Base-by-base conservation (phyloP, 2,329 filamentous ascomycete genomes). In the Plectosphaerella plurivora region DNA sequence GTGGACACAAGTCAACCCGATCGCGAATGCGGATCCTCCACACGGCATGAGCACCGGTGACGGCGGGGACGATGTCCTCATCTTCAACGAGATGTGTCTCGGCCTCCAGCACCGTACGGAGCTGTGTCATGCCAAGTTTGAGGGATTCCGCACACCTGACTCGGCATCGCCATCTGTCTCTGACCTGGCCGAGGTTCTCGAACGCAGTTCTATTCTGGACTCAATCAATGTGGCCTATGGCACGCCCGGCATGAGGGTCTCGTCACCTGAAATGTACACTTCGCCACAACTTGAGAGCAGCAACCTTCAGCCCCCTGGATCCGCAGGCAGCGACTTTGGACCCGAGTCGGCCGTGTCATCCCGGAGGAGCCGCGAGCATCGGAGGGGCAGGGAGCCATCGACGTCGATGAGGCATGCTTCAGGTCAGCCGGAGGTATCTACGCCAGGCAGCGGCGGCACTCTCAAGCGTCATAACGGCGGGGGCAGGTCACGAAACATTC, bases 1-100 rank as follows among this genome's bases (percentile, higher is more conserved):
- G 12, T 95, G 89, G 89, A 77, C 88, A 1, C 86, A 90, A 39
- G 66, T 74, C 4, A 74, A 73, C 59, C 67, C 66, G 15, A 57
- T 63, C 18, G 59, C 64, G 10, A 63, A 64, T 22, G 61, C 42
- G 20, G 53, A 50, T 10, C 12, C 52, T 4, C 11, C 20, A 5
- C 49, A 50, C 11, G 45, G 47, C 25, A 46, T 22, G 14, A 25
- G 20, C 16, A 28, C 14, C 11, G 18, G 24, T 15, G 49, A 47
- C 33, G 51, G 53, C 3, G 71, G 79, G n/a, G 76, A 77, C 36
- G 80, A 83, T 39, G 67, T 84, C 2, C 67, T 75, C 33, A 65
- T 73, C 18, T 84, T 84, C 58, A 76, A 82, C 58, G 68, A 68
- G 1, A 60, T 76, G n/a, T 84, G 80, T 57, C 56, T 72, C 41